Evolutionary conservation across 331 rosid genomes (phyloP).

Genomic region (Rhamnella rubrinervis): DNA sequence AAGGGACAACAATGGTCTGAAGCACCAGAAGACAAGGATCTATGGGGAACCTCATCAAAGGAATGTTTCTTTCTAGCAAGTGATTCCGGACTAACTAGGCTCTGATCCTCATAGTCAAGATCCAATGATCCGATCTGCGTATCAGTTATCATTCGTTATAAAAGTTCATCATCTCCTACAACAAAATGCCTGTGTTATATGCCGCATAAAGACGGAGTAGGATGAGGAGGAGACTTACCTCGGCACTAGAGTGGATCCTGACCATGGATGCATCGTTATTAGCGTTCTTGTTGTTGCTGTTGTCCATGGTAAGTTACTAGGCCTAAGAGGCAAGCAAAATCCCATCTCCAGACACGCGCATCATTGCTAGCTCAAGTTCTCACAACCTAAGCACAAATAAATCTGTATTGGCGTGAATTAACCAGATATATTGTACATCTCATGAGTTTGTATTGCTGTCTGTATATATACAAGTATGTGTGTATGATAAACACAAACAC

Average conservation of each 20-base stretch:
- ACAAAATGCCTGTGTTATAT: neutral
- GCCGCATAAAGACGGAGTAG: neutral
- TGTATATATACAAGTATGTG: neutral
- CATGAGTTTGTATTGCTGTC: neutral
- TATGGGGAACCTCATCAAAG: conserved; percentile 20
- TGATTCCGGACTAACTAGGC: conserved; percentile 35
- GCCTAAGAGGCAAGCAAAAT: conserved; percentile 26
- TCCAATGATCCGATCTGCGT: conserved; percentile 41
- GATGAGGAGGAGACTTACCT: conserved; percentile 18
- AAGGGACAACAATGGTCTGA: conserved; percentile 13
- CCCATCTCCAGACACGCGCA: conserved; percentile 37
- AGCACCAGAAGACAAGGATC: conserved; percentile 23
- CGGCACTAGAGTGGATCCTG: conserved; percentile 31
- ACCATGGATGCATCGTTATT: conserved; percentile 18
- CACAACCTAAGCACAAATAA: conserved; percentile 8
- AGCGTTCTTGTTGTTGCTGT: conserved; percentile 6
- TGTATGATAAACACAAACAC: neutral
- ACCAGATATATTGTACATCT: neutral
- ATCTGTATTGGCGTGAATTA: too few relatives aligned
- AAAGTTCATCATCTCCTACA: neutral
- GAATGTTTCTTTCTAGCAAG: conserved; percentile 29
- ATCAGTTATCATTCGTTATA: conserved; percentile 1
- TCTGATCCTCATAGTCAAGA: conserved; percentile 40
- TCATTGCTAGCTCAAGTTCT: conserved; percentile 22
- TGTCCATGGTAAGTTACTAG: conserved; percentile 31